Evolutionary conservation across 1,284 basidiomycete genomes (phyloP).

Genomic region (Malassezia nana): DNA sequence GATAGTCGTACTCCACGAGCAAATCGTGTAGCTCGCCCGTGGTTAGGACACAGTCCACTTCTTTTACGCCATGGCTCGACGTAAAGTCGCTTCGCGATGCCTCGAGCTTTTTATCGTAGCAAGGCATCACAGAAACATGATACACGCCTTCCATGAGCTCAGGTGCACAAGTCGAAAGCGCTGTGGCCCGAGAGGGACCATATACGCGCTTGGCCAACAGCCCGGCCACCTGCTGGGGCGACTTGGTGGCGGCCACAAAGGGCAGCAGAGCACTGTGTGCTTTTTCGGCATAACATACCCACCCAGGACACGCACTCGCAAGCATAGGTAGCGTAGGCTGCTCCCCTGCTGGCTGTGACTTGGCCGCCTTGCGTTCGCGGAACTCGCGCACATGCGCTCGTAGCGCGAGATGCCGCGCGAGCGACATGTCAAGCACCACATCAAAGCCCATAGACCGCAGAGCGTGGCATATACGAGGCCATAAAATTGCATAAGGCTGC

Average conservation of each 20-base stretch:
- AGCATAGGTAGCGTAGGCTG: constrained; percentile 66
- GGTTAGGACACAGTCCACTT: constrained; percentile 94
- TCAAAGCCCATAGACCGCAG: constrained; percentile 56
- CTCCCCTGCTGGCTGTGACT: constrained; percentile 4
- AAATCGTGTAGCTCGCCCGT: constrained; percentile 86
- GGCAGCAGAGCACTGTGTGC: constrained; percentile 82
- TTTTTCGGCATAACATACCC: constrained; percentile 99
- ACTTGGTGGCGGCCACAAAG: constrained; percentile 76
- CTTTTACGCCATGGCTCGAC: constrained; percentile 54
- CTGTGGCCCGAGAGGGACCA: constrained; percentile 25
- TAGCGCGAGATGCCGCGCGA: constrained; percentile 76
- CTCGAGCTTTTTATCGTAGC: constrained; percentile 99
- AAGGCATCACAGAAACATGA: constrained; percentile 96
- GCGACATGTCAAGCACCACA: constrained; percentile 83
- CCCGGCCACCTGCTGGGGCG: constrained; percentile 88
- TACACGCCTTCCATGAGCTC: constrained; percentile 52
- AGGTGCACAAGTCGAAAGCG: neutral
- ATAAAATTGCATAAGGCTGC: constrained; percentile 29
- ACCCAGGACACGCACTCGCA: constrained; percentile 91
- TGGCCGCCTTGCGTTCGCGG: constrained; percentile 34
- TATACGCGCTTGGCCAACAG: constrained; percentile 82
- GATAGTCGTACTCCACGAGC: constrained; percentile 70
- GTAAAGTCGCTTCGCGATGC: constrained; percentile 59
- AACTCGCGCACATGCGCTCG: constrained; percentile 75
- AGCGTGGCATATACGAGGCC: constrained; percentile 52